These are phyloP conservation scores for Wallacemonas collosoma DNA, from an alignment of 208 protist species.

Conservation along the genomic window DNA sequence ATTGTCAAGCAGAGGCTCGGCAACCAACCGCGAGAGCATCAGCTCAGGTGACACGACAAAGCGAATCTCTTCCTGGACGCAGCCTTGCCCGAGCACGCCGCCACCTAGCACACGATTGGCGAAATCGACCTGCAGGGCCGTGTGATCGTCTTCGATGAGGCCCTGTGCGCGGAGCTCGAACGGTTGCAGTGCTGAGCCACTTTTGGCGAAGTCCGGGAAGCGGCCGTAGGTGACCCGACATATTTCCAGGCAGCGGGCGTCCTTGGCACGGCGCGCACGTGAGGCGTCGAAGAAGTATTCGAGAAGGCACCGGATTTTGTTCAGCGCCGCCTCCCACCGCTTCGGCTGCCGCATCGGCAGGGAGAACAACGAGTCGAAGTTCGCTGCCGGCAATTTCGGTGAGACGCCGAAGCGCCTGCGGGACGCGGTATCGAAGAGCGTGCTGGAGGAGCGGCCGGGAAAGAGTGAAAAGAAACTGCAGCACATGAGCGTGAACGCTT, in stretches of 20 bases:
- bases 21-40: constrained; percentile 71
- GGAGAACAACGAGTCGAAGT: constrained; percentile 56
- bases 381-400: constrained; percentile 37
- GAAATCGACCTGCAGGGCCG: constrained; percentile 84
- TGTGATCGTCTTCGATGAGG: constrained; percentile 67
- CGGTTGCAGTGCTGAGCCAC: constrained; percentile 26
- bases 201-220: constrained; percentile 48
- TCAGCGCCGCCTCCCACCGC: constrained; percentile 30
- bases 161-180: constrained; percentile 27
- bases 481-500: constrained; percentile 44
- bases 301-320: constrained; percentile 63
- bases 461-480: constrained; percentile 78
- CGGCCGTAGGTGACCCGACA: constrained; percentile 31
- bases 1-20: constrained; percentile 52
- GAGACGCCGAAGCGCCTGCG: constrained; percentile 23
- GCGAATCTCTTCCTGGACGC: constrained; percentile 92
- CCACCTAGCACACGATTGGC: constrained; percentile 86
- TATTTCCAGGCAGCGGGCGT: constrained; percentile 35
- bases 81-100: constrained; percentile 77
- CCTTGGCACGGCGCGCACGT: constrained; percentile 10
- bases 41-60: constrained; percentile 85
- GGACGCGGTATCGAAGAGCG: background rate
- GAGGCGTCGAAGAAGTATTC: constrained; percentile 49
- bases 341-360: background rate
- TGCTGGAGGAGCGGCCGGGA: constrained; percentile 36